Percentiles rank a stretch among this genome's conserved stretches.
These are phyloP conservation scores for Rhodotorula taiwanensis DNA, from an alignment of 768 basidiomycete species.

Conservation along the genomic window DNA sequence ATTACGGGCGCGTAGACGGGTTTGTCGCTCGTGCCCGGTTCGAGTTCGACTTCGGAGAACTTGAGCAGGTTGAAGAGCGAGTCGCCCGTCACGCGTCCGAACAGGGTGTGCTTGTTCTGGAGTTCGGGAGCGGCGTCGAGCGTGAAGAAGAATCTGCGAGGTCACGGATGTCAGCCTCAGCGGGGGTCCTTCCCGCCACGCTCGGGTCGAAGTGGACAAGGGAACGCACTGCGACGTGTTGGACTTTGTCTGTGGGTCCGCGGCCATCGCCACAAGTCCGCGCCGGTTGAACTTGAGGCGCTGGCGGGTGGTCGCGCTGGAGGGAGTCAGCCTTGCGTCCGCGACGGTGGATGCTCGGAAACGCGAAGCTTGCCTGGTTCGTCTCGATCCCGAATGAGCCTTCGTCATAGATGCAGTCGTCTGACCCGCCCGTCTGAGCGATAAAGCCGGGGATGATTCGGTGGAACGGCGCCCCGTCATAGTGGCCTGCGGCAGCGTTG, in stretches of 20 bases:
- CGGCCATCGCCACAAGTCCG: constrained; percentile 90
- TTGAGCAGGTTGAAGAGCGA: constrained; percentile 63
- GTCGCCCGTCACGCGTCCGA: constrained; percentile 58
- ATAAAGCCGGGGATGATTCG: constrained; percentile 87
- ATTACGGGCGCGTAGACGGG: constrained; percentile 91
- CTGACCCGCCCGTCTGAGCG: constrained; percentile 86
- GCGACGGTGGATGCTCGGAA: too few species aligned
- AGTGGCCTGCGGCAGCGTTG: constrained; percentile 91
- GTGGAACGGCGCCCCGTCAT: constrained; percentile 91
- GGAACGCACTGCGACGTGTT: constrained; percentile 80
- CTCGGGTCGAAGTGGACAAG: too few species aligned
- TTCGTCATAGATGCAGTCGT: constrained; percentile 94
- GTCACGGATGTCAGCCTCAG: background rate
- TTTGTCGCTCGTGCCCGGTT: constrained; percentile 64
- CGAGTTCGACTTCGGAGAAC: constrained; percentile 48
- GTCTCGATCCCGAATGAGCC: constrained; percentile 34
- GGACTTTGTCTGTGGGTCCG: constrained; percentile 68
- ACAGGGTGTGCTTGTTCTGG: constrained; percentile 88
- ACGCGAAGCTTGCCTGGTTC: constrained; percentile 7
- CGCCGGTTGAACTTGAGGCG: constrained; percentile 81
- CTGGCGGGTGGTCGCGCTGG: too few species aligned
- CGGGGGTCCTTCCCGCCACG: too few species aligned
- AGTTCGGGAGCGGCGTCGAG: constrained; percentile 67
- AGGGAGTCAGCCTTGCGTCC: too few species aligned
- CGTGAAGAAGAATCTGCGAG: constrained; percentile 60